Percentiles rank a stretch among this genome's conserved stretches.
Conservation (phyloP, 106 monocot genomes). For the Dioscorea dumetorum region DNA sequence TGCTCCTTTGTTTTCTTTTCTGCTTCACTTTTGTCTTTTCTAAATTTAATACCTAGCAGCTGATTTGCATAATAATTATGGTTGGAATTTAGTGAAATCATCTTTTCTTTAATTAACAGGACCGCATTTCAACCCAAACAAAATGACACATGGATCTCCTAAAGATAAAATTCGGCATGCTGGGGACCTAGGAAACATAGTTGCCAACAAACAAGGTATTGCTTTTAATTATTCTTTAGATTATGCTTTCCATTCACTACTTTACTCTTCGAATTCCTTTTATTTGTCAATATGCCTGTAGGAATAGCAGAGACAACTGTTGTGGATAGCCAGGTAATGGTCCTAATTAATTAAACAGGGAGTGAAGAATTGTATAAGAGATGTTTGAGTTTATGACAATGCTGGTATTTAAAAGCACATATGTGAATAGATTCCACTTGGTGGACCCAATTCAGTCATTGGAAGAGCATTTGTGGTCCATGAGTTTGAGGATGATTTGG, state of each 20-base stretch:
- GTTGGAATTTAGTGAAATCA: too few relatives aligned
- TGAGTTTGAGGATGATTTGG: slow-evolving; percentile 85
- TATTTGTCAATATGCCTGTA: too few relatives aligned
- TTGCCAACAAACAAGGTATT: slow-evolving; percentile 67
- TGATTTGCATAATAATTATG: too few relatives aligned
- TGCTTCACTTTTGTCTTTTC: too few relatives aligned
- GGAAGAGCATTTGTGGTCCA: slow-evolving; percentile 94
- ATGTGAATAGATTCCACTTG: slow-evolving; percentile 47
- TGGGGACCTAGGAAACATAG: slow-evolving; percentile 89
- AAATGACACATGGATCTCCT: slow-evolving; percentile 71
- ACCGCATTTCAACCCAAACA: slow-evolving; percentile 76
- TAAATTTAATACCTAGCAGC: too few relatives aligned
- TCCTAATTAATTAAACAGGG: too few relatives aligned
- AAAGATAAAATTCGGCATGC: slow-evolving; percentile 81
- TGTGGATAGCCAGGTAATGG: slow-evolving; percentile 64
- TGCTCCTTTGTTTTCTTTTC: too few relatives aligned
- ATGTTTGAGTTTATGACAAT: too few relatives aligned
- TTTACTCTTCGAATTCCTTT: background rate
- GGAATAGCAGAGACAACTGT: slow-evolving; percentile 83
- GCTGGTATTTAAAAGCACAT: background rate
- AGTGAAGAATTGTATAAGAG: too few relatives aligned
- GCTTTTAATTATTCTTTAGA: background rate
- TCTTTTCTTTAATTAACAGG: slow-evolving; percentile 18
- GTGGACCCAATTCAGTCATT: slow-evolving; percentile 73
- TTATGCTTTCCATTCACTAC: slow-evolving; percentile 1